phyloP scores from a whole-genome alignment of 495 filamentous ascomycete species.

The Podospora sp. region DNA sequence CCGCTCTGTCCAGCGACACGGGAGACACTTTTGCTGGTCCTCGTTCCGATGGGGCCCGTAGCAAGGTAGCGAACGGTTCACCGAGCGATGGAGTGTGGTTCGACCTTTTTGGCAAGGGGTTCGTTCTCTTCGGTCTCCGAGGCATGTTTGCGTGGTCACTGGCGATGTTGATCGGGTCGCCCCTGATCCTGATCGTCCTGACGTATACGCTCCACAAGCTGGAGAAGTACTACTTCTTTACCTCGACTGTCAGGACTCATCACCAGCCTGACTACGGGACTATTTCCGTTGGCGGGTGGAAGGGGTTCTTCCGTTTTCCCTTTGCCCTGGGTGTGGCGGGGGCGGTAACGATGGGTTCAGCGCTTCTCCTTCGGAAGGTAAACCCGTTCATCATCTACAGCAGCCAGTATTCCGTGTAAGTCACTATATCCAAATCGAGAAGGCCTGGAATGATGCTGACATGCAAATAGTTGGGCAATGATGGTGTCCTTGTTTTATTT shows the following conservation, averaged over 20 bases:
- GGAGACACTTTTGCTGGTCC: slow-evolving; percentile 66
- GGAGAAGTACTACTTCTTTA: slow-evolving; percentile 83
- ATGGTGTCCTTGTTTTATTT: slow-evolving; percentile 81
- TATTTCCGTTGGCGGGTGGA: slow-evolving; percentile 71
- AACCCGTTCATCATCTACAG: slow-evolving; percentile 90
- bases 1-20: slow-evolving; percentile 69
- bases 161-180: slow-evolving; percentile 74
- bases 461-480: slow-evolving; percentile 67
- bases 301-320: slow-evolving; percentile 82
- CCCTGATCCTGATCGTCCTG: slow-evolving; percentile 68
- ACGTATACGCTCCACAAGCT: slow-evolving; percentile 66
- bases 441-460: slow-evolving; percentile 26
- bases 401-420: slow-evolving; percentile 76
- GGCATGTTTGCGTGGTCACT: slow-evolving; percentile 88
- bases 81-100: slow-evolving; percentile 87
- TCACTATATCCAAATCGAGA: slow-evolving; percentile 8
- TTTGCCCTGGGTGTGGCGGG: slow-evolving; percentile 72
- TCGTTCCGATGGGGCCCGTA: slow-evolving; percentile 53
- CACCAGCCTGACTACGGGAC: slow-evolving; percentile 61
- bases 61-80: slow-evolving; percentile 65
- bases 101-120: slow-evolving; percentile 80
- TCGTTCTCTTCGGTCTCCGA: slow-evolving; percentile 76
- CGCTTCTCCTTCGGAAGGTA: slow-evolving; percentile 74
- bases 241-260: slow-evolving; percentile 57
- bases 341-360: slow-evolving; percentile 68